Base-by-base conservation (phyloP, 345 rosid species). In the Trapa incisa region DNA sequence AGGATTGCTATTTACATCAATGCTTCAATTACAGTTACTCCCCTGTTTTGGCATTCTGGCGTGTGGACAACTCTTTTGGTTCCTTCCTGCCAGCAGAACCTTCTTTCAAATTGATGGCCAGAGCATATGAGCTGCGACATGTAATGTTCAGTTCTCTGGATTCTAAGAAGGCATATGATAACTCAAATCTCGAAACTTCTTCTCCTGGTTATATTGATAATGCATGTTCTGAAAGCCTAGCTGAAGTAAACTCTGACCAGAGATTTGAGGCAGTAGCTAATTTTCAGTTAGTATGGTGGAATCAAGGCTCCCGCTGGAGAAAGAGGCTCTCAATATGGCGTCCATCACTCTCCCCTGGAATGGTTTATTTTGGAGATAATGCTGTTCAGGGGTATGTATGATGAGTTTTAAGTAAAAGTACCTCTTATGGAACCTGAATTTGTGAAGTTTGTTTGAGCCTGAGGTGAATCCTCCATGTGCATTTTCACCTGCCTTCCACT, bases 331-430 rank as follows among this genome's bases (percentile, higher is more conserved):
- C 99, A 5, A 68, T 94, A 75, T 94, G 99, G 99, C 96, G 96
- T 52, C 99, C 97, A 4, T 68, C 76, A 2, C 81, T 89, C 71
- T 77, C 95, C 45, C 85, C 79, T 38, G 92, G 96, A 68, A 84
- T 86, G 91, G 92, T 86, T 47, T 94, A 81, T 83, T 94, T 94
- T 68, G 96, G 99, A 67, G 99, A 94, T 82, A 80, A 91, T 75
- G 96, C 96, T 75, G 85, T 94, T 77, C 81, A 79, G 74, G 99
- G 99, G 99, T 94, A 81, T 22, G 87, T 70, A 67, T 58, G 32
- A 32, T 32, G 33, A 54, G 6, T n/a, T 54, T n/a, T 4, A 54
- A 16, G 60, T 22, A n/a, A 54, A 52, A 22, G 35, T 54, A 6
- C 10, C 2, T n/a, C 60, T 6, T 54, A 8, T 15, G 15, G 56